Base-by-base conservation (phyloP, 129 eudicot species). In the Logfia minima region DNA sequence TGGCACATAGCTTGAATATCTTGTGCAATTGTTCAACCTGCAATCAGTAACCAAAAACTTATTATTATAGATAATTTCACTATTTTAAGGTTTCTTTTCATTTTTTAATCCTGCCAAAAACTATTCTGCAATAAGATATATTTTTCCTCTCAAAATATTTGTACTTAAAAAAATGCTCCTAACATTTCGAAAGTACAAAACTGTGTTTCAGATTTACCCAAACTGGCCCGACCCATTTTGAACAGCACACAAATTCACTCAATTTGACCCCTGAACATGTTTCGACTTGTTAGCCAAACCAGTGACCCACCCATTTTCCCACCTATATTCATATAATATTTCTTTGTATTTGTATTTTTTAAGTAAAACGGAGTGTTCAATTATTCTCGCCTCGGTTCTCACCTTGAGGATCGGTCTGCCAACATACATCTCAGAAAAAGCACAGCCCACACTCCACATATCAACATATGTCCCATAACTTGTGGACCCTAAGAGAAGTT, bases 11-110 rank as follows among this genome's bases (percentile, higher is more conserved):
- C 85, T 86, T 90, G 82, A 92, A 92, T 45, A 92, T 90, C 75
- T 88, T 90, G 68, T 92, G 98, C 80, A 92, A 75, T 74, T 92
- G 96, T 78, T 92, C 98, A 66, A 92, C 96, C 98, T 92, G 76
- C 68, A 66, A 28, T 52, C 28, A 4, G 26, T 24, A 31, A 41
- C 48, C 48, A 10, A 41, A 41, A 41, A 8, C 0, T 41, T 41
- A 41, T 41, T 41, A 9, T 41, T 41, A 3, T 41, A 41, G 3
- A 10, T 13, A 41, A 8, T 41, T 8, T 41, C 13, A 41, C 48
- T 41, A 41, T 41, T 41, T 8, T 41, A 41, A 2, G 48, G 14
- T 9, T 41, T 9, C 48, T 41, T 41, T 39, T 41, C 3, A 41
- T 9, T 41, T 41, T 39, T 10, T 8, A 39, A 39, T 39, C 45